Percentiles rank a stretch among this genome's conserved stretches.
phyloP scores from a whole-genome alignment of 2,329 filamentous ascomycete genomes.

The Colletotrichum euphorbiae region DNA sequence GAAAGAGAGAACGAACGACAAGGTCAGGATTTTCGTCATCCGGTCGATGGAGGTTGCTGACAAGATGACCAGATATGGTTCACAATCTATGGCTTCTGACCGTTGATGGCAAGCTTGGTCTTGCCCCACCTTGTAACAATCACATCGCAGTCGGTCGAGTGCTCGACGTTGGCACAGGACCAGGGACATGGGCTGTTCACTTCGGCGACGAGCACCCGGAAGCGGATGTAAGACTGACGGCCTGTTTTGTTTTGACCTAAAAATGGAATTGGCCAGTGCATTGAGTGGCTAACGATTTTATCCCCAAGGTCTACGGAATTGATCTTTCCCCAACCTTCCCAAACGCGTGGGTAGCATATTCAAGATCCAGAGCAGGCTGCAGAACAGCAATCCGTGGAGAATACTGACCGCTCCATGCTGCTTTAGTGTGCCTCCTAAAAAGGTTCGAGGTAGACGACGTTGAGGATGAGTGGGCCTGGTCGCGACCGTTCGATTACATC shows the following conservation, averaged over 20 bases:
- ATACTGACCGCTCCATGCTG: too few relatives aligned
- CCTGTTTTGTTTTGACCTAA: too few relatives aligned
- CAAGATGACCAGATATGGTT: conserved; percentile 46
- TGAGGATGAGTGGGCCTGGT: conserved; percentile 49
- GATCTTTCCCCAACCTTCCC: conserved; percentile 49
- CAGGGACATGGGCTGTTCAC: conserved; percentile 18
- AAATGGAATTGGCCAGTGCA: too few relatives aligned
- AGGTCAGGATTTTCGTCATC: background rate
- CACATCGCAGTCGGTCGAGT: conserved; percentile 42
- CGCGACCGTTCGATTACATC: conserved; percentile 49
- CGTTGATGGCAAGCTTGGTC: conserved; percentile 46
- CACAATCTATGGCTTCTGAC: conserved; percentile 51
- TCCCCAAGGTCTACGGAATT: conserved; percentile 42
- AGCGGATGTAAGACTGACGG: conserved; percentile 42
- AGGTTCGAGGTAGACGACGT: conserved; percentile 55
- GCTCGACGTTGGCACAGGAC: conserved; percentile 27
- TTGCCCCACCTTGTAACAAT: conserved; percentile 41
- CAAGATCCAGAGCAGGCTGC: background rate
- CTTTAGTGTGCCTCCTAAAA: conserved; percentile 55
- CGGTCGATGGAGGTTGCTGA: background rate
- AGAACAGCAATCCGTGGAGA: background rate
- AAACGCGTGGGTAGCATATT: conserved; percentile 45
- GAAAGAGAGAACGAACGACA: conserved; percentile 46
- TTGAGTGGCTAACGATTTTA: too few relatives aligned
- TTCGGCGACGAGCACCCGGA: conserved; percentile 47